A percentile compares a stretch with the other conserved stretches of the same genome.
Conservation (phyloP, 106 monocot species). For the Xerophyta viscosa region DNA sequence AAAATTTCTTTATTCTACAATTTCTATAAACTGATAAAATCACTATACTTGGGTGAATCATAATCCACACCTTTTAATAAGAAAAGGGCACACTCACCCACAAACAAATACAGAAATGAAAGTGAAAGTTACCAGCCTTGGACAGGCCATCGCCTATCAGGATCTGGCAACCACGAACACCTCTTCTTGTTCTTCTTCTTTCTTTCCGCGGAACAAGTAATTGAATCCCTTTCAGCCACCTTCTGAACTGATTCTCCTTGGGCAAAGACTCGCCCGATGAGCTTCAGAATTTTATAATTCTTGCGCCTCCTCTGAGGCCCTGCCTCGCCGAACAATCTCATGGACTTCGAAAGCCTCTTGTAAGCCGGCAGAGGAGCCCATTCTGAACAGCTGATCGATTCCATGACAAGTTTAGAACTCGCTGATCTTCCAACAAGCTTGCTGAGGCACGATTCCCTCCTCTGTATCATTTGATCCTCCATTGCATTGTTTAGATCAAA, state of each 20-base stretch:
- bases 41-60: too few relatives aligned
- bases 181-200: conserved; percentile 15
- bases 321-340: conserved; percentile 6
- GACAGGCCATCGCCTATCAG: conserved; percentile 38
- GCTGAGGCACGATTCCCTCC: neutral
- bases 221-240: neutral
- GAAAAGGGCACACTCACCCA: too few relatives aligned
- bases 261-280: conserved; percentile 1
- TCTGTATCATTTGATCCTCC: too few relatives aligned
- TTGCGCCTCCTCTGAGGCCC: neutral
- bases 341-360: conserved; percentile 5
- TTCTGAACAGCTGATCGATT: conserved; percentile 1
- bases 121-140: conserved; percentile 64
- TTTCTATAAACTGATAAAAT: too few relatives aligned
- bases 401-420: conserved; percentile 6
- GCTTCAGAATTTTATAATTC: neutral
- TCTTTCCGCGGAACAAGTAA: neutral
- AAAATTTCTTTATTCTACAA: too few relatives aligned
- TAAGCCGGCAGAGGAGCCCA: neutral
- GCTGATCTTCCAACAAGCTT: neutral
- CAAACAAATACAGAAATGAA: too few relatives aligned
- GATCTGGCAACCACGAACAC: conserved; percentile 31
- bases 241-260: neutral
- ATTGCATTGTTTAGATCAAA: too few relatives aligned
- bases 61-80: too few relatives aligned